Conservation (phyloP, 805 yeast species). For the Saturnispora dispora region DNA sequence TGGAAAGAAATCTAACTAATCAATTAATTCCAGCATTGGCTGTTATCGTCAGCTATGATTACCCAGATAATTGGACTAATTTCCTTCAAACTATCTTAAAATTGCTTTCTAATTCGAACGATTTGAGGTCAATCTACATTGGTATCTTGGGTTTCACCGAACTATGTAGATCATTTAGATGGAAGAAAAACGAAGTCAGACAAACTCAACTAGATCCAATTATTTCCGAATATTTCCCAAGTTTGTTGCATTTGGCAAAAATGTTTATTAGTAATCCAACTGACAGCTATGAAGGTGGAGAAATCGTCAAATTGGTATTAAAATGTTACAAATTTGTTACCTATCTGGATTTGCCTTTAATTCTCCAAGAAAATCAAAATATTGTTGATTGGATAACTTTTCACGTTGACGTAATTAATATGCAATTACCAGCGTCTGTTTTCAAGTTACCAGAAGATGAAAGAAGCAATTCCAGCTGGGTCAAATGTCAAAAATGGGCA, state of each 20-base stretch:
- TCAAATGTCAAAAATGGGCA: constrained; percentile 82
- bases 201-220: constrained; percentile 45
- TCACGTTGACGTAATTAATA: constrained; percentile 57
- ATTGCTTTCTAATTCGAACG: constrained; percentile 36
- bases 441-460: constrained; percentile 44
- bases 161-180: constrained; percentile 64
- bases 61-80: constrained; percentile 42
- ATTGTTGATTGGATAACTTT: constrained; percentile 66
- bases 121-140: constrained; percentile 39
- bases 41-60: constrained; percentile 37
- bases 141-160: constrained; percentile 74
- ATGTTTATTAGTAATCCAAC: constrained; percentile 33
- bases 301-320: constrained; percentile 64
- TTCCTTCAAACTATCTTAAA: constrained; percentile 40
- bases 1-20: constrained; percentile 36
- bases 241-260: constrained; percentile 56
- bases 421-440: constrained; percentile 47
- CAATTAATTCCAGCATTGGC: constrained; percentile 45
- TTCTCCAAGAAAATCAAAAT: constrained; percentile 45
- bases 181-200: constrained; percentile 57
- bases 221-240: constrained; percentile 57
- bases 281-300: constrained; percentile 37
- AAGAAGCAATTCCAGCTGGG: constrained; percentile 49
- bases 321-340: constrained; percentile 80
- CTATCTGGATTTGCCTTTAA: constrained; percentile 65